These are phyloP conservation scores for Hypomyces perniciosus DNA, from an alignment of 2,329 filamentous ascomycete species.

Conservation along the genomic window DNA sequence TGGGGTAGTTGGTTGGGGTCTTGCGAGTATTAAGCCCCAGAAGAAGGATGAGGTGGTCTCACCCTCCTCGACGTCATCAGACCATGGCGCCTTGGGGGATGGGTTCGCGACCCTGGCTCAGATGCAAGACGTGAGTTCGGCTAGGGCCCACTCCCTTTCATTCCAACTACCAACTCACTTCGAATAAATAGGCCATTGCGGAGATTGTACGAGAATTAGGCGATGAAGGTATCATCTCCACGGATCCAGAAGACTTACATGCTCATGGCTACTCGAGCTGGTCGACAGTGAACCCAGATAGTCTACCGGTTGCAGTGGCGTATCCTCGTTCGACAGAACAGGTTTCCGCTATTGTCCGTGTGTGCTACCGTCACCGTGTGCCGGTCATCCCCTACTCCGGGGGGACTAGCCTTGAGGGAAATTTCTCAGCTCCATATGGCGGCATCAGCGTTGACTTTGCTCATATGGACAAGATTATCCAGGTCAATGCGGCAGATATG, in stretches of 20 bases:
- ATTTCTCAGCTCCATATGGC: constrained; percentile 81
- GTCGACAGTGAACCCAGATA: constrained; percentile 56
- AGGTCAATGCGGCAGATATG: constrained; percentile 81
- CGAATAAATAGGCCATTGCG: constrained; percentile 40
- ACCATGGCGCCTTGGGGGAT: constrained; percentile 17
- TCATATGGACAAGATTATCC: constrained; percentile 76
- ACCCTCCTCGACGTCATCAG: background rate
- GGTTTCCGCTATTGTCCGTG: constrained; percentile 53
- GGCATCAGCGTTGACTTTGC: constrained; percentile 87
- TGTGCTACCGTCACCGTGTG: constrained; percentile 73
- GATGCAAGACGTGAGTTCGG: constrained; percentile 33
- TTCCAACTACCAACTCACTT: background rate
- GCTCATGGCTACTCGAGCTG: constrained; percentile 63
- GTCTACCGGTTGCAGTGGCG: constrained; percentile 56
- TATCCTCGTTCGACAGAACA: constrained; percentile 57
- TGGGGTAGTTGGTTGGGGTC: constrained; percentile 36
- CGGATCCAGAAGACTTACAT: constrained; percentile 54
- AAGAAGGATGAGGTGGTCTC: background rate
- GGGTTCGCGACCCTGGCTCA: constrained; percentile 37
- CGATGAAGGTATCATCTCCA: constrained; percentile 53
- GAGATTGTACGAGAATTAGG: constrained; percentile 47
- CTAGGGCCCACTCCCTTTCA: constrained; percentile 7
- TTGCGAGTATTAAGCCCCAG: constrained; percentile 25
- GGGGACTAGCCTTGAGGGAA: constrained; percentile 80
- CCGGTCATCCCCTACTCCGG: constrained; percentile 86